Evolutionary conservation across 2,329 filamentous ascomycete genomes (phyloP), one percentile per base, ranked within the genome.

Genomic region (Juglanconis oblonga): DNA sequence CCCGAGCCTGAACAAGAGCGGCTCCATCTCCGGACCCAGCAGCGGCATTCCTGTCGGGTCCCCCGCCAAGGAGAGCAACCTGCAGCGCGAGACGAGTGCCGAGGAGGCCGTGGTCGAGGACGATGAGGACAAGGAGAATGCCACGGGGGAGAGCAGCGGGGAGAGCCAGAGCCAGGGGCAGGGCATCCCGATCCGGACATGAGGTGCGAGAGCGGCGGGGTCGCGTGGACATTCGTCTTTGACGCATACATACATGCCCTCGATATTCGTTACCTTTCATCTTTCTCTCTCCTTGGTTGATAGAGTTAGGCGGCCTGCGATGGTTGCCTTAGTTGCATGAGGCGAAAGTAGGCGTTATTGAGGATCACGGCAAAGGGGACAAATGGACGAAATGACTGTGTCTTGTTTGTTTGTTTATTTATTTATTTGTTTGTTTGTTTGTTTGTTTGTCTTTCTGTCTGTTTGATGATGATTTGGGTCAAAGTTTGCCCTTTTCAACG

Each of bases 31-130:
- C 67, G 67, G 77, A 71, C 65, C 79, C 73, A 67, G 75, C 64
- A 74, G 74, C 59, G 59, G 40, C 59, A 72, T 80, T 64, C 83
- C 87, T 67, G 83, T 85, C 64, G 88, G 90, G 64, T 95, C 90
- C 73, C 93, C 94, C 1, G 86, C 95, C 68, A 97, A 97, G 79
- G 94, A 97, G 79, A 96, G 90, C 77, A 92, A 91, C 73, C 79
- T 97, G 71, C 87, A 96, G 73, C 85, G 90, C 64, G 90, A 92
- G 76, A 92, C 90, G 6, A 96, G 87, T 71, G 85, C 77, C 56
- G 87, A 90, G 59, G 79, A 86, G 48, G 58, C 59, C 17, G 40
- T 69, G 3, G 87, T 89, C 58, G 79, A 86, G 50, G 58, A 58
- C 14, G 55, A 67, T 3, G 71, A 71, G 52, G 38, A 47, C 24